Evolutionary conservation across 768 basidiomycete species (phyloP).

Genomic region (Mycena rosella): DNA sequence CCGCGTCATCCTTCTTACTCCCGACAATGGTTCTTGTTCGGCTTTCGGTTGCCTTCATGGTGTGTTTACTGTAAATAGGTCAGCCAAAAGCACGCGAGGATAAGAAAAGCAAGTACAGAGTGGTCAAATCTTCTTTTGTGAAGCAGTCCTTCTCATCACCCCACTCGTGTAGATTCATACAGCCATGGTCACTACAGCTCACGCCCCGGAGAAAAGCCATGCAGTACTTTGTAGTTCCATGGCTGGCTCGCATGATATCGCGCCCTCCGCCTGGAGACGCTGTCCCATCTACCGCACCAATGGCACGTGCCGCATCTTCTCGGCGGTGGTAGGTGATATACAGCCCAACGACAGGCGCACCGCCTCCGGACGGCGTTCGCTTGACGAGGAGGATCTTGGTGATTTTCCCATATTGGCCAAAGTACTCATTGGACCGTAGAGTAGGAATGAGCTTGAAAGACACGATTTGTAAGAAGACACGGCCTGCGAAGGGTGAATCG

Average conservation of each 20-base stretch:
- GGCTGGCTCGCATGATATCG: constrained; percentile 92
- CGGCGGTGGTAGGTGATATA: constrained; percentile 96
- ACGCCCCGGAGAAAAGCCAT: constrained; percentile 92
- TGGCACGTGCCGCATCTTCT: constrained; percentile 95
- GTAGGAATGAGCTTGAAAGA: constrained; percentile 83
- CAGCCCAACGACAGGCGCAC: constrained; percentile 86
- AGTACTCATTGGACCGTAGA: constrained; percentile 94
- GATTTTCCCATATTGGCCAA: constrained; percentile 99
- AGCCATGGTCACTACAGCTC: constrained; percentile 87
- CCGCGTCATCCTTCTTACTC: constrained; percentile 73
- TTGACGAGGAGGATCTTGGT: constrained; percentile 95
- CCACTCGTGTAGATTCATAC: constrained; percentile 98
- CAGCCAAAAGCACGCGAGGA: constrained; percentile 26
- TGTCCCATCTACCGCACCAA: constrained; percentile 92
- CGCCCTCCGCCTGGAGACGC: constrained; percentile 91
- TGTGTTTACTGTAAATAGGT: constrained; percentile 77
- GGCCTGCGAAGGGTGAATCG: constrained; percentile 18
- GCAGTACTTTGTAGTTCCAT: constrained; percentile 98
- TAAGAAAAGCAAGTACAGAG: constrained; percentile 67
- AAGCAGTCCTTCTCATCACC: constrained; percentile 99
- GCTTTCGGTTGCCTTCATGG: constrained; percentile 90
- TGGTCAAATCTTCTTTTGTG: constrained; percentile 95
- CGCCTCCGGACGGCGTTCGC: constrained; percentile 81
- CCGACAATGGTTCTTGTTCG: constrained; percentile 62
- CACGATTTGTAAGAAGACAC: constrained; percentile 30